phyloP scores from a whole-genome alignment of 2,329 filamentous ascomycete species.

The Parastagonospora avenae region DNA sequence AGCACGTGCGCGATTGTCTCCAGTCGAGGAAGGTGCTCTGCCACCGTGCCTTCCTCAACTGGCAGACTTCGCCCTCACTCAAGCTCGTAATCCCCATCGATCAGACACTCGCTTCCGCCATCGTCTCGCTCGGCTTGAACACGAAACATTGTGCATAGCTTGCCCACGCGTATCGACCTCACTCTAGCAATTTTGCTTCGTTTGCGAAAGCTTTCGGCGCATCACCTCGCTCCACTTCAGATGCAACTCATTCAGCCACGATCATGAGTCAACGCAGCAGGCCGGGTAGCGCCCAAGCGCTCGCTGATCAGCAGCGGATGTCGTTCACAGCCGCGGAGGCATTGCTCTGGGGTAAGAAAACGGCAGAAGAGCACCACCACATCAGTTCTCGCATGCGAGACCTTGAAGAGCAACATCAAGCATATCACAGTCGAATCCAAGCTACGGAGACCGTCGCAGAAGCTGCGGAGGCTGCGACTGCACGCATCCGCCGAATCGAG shows the following conservation, averaged over 20 bases:
- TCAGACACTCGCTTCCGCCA: not conserved
- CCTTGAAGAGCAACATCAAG: slow-evolving; percentile 35
- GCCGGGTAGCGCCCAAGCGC: not conserved
- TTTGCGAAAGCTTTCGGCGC: too few species aligned
- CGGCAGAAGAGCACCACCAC: slow-evolving; percentile 45
- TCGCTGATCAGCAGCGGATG: slow-evolving; percentile 9
- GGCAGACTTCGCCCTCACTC: not conserved
- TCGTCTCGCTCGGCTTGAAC: not conserved
- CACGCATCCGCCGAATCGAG: slow-evolving; percentile 19
- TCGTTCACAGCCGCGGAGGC: slow-evolving; percentile 27
- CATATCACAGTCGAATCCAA: slow-evolving; percentile 25
- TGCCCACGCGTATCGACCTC: not conserved
- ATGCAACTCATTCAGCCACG: not conserved
- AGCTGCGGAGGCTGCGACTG: slow-evolving; percentile 18
- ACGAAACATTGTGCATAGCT: not conserved
- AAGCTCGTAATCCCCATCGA: not conserved
- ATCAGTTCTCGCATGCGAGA: slow-evolving; percentile 43
- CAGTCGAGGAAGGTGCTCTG: slow-evolving; percentile 14
- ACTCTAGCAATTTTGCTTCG: too few species aligned
- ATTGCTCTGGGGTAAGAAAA: slow-evolving; percentile 49
- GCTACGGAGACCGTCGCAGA: slow-evolving; percentile 23
- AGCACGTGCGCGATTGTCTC: not conserved
- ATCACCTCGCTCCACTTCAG: too few species aligned
- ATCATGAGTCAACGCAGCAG: slow-evolving; percentile 10
- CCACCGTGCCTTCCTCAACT: slow-evolving; percentile 13